These are phyloP conservation scores for Theileria orientalis DNA, from an alignment of 169 alveolate species.

Conservation along the genomic window DNA sequence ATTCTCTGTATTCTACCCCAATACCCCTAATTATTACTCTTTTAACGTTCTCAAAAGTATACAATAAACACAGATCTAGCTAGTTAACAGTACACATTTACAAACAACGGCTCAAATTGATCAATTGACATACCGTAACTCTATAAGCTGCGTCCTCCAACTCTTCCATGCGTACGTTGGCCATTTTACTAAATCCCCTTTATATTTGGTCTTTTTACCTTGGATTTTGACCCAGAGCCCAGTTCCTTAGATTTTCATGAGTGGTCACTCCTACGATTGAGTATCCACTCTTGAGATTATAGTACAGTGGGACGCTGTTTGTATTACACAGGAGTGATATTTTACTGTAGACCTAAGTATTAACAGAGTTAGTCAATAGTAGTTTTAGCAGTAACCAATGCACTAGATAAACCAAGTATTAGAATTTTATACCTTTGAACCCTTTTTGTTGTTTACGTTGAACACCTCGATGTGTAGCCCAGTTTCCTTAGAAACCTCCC, in stretches of 20 bases:
- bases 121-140: slow-evolving; percentile 37
- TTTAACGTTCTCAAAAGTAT: too few species aligned
- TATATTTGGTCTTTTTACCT: background rate
- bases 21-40: too few species aligned
- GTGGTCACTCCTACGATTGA: slow-evolving; percentile 82
- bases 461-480: slow-evolving; percentile 49
- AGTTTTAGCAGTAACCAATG: too few species aligned
- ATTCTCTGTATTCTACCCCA: slow-evolving; percentile 6
- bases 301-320: slow-evolving; percentile 84
- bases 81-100: background rate
- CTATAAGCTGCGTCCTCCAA: slow-evolving; percentile 26
- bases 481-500: slow-evolving; percentile 32
- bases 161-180: background rate
- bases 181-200: background rate
- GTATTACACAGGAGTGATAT: slow-evolving; percentile 67
- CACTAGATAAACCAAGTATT: too few species aligned
- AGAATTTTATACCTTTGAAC: too few species aligned
- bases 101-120: too few species aligned
- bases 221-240: slow-evolving; percentile 62
- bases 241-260: slow-evolving; percentile 66
- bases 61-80: too few species aligned
- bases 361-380: too few species aligned
- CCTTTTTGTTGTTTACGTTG: slow-evolving; percentile 33
- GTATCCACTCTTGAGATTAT: slow-evolving; percentile 68
- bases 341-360: slow-evolving; percentile 66